A percentile compares a stretch with the other conserved stretches of the same genome.
Conservation (phyloP, 768 basidiomycete species). For the Xerocomus spinulosus region DNA sequence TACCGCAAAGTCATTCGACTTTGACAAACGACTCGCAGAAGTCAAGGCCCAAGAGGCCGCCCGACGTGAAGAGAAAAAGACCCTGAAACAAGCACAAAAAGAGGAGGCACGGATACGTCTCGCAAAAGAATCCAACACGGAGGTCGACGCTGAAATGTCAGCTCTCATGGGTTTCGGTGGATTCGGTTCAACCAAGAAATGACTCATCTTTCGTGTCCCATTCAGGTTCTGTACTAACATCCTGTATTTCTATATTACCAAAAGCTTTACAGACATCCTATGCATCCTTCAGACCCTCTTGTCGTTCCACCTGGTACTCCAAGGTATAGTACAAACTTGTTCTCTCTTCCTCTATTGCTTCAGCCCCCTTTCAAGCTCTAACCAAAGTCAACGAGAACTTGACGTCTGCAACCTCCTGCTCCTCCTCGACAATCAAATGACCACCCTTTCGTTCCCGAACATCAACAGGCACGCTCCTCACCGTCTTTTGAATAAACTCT, state of each 20-base stretch:
- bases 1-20: constrained; percentile 88
- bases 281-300: background rate
- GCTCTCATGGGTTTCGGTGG: constrained; percentile 89
- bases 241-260: constrained; percentile 12
- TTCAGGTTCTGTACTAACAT: constrained; percentile 11
- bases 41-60: constrained; percentile 69
- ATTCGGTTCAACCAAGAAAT: constrained; percentile 85
- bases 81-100: constrained; percentile 73
- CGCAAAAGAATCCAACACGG: constrained; percentile 44
- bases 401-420: constrained; percentile 78
- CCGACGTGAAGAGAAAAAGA: constrained; percentile 68
- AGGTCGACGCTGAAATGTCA: constrained; percentile 64
- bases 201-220: constrained; percentile 24
- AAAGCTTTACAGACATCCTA: constrained; percentile 3
- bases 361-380: constrained; percentile 21
- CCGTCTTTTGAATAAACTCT: constrained; percentile 67
- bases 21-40: constrained; percentile 82
- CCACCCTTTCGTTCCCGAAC: constrained; percentile 48
- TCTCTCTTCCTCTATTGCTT: background rate
- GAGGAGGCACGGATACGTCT: constrained; percentile 67
- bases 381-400: constrained; percentile 73
- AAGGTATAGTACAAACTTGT: constrained; percentile 23
- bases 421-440: constrained; percentile 69
- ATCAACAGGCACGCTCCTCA: constrained; percentile 66
- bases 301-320: background rate